Evolutionary conservation across 257 asterid genomes (phyloP).

Genomic region (Solanum rostratum): DNA sequence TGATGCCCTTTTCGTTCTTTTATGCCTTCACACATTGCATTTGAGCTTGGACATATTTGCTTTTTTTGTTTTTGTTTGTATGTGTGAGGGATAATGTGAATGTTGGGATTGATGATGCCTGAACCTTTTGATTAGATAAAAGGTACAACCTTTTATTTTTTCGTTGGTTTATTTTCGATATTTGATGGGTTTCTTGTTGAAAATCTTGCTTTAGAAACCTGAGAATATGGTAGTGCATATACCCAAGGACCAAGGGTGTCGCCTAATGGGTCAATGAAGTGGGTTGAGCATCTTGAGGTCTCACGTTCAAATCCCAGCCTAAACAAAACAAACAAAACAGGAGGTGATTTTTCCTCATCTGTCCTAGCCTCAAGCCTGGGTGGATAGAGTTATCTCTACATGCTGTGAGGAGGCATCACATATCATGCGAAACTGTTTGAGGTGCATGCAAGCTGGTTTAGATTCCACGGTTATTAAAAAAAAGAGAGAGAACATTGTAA

Average conservation of each 20-base stretch:
- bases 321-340: no score
- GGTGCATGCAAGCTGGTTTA: rapidly evolving
- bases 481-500: neutral
- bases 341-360: no score
- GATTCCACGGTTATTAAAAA: neutral
- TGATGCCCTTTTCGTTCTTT: neutral
- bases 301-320: neutral
- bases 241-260: neutral
- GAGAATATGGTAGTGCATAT: neutral
- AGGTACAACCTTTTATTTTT: neutral
- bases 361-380: neutral
- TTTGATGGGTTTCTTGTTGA: neutral
- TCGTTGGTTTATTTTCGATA: neutral
- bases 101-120: neutral
- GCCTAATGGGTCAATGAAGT: neutral
- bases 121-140: neutral
- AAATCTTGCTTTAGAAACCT: neutral
- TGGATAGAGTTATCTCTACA: neutral
- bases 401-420: neutral
- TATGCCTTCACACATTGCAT: neutral
- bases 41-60: neutral
- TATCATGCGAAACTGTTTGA: neutral
- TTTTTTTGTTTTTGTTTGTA: neutral
- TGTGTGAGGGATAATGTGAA: neutral
- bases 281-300: neutral